These are phyloP conservation scores for Saccharomycopsis oosterbeekiorum DNA, from an alignment of 805 yeast genomes.

Conservation along the genomic window DNA sequence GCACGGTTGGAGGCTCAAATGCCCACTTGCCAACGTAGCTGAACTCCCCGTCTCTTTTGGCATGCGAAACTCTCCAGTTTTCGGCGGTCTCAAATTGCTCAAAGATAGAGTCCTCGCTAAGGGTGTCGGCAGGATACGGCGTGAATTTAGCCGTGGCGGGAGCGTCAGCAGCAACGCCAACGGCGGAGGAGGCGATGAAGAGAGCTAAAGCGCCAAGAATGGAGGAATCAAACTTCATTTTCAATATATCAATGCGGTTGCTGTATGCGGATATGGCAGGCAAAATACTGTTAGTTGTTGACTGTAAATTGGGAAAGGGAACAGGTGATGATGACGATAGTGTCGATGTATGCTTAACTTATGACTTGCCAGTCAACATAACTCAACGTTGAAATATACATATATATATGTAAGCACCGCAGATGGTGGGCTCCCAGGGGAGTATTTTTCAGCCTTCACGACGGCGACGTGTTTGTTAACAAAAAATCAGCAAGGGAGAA, in stretches of 20 bases:
- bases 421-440: too few relatives aligned
- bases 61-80: constrained; percentile 55
- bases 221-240: not conserved
- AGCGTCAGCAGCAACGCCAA: not conserved
- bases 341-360: too few relatives aligned
- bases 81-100: constrained; percentile 49
- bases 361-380: too few relatives aligned
- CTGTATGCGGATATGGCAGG: not conserved
- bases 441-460: not conserved
- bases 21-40: constrained; percentile 69
- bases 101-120: constrained; percentile 37
- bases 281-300: not conserved
- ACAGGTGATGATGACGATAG: too few relatives aligned
- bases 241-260: not conserved
- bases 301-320: too few relatives aligned
- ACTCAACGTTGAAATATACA: too few relatives aligned
- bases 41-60: constrained; percentile 41
- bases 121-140: not conserved
- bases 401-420: not conserved
- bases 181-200: not conserved
- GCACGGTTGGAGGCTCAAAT: constrained; percentile 49
- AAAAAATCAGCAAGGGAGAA: not conserved
- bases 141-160: not conserved
- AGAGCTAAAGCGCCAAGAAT: not conserved
- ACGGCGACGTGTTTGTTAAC: not conserved